A percentile compares a stretch with the other conserved stretches of the same genome.
phyloP scores from a whole-genome alignment of 2,329 filamentous ascomycete species.

The Pyrenophora teres region DNA sequence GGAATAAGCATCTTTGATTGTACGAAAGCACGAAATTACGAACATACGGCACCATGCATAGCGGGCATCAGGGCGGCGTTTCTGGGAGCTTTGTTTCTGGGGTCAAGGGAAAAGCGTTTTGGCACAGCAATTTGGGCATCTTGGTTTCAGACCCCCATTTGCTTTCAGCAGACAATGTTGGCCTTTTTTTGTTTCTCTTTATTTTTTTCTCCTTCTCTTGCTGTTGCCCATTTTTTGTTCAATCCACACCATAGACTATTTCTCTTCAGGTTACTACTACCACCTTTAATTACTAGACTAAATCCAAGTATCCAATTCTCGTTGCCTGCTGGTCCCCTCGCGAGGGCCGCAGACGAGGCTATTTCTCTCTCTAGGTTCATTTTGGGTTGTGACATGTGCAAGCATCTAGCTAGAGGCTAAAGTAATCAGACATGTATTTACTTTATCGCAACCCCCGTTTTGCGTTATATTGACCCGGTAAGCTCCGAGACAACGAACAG shows the following conservation, averaged over 20 bases:
- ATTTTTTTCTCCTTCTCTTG: too few relatives aligned
- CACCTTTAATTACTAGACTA: constrained; percentile 27
- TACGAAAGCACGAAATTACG: constrained; percentile 26
- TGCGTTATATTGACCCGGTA: too few relatives aligned
- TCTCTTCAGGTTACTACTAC: constrained; percentile 6
- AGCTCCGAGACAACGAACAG: too few relatives aligned
- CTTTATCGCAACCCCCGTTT: too few relatives aligned
- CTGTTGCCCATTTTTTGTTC: too few relatives aligned
- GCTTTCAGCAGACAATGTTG: constrained; percentile 1
- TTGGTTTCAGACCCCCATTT: neutral
- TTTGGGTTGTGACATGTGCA: too few relatives aligned
- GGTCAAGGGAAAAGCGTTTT: constrained; percentile 10
- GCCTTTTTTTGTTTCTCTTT: too few relatives aligned
- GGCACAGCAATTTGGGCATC: neutral
- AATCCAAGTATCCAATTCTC: constrained; percentile 9
- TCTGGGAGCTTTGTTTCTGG: constrained; percentile 5
- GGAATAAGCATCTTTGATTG: constrained; percentile 13
- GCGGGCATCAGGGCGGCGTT: constrained; percentile 24
- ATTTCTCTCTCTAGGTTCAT: neutral
- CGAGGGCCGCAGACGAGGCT: constrained; percentile 9
- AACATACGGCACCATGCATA: constrained; percentile 12
- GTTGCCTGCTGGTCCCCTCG: constrained; percentile 10
- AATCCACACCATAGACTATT: constrained; percentile 14
- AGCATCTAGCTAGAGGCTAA: neutral
- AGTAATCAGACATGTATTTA: too few relatives aligned